Conservation (phyloP, 148 eudicot species). For the Heliosperma pusillum region DNA sequence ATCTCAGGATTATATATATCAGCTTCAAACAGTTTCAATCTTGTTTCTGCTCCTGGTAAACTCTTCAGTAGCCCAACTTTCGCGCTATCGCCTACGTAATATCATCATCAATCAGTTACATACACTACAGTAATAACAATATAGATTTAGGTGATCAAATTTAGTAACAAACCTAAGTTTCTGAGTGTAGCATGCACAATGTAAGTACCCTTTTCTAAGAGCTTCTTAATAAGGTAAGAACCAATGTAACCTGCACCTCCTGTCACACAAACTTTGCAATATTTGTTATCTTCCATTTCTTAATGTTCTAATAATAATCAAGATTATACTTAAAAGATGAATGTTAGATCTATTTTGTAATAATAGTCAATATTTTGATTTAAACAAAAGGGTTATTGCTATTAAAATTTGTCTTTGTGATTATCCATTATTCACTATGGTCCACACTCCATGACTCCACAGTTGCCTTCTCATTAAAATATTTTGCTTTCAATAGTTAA, state of each 20-base stretch:
- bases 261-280: constrained; percentile 51
- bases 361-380: no score
- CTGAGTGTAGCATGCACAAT: constrained; percentile 57
- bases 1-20: constrained; percentile 41
- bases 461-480: no score
- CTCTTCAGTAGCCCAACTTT: constrained; percentile 40
- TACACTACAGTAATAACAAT: no score
- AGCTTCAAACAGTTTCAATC: constrained; percentile 51
- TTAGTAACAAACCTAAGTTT: constrained; percentile 33
- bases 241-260: constrained; percentile 51
- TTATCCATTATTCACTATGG: no score
- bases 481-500: no score
- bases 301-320: background rate
- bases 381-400: no score
- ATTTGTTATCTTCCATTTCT: constrained; percentile 1
- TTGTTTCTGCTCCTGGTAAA: constrained; percentile 37
- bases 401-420: no score
- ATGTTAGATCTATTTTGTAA: no score
- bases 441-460: no score
- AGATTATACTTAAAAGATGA: no score
- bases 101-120: background rate
- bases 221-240: constrained; percentile 41
- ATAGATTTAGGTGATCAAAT: no score
- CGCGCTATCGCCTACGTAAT: constrained; percentile 29
- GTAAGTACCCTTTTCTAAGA: constrained; percentile 38